Evolutionary conservation across 2,329 filamentous ascomycete species (phyloP), one percentile per base, ranked within the genome.

Genomic region (Thelonectria discophora): DNA sequence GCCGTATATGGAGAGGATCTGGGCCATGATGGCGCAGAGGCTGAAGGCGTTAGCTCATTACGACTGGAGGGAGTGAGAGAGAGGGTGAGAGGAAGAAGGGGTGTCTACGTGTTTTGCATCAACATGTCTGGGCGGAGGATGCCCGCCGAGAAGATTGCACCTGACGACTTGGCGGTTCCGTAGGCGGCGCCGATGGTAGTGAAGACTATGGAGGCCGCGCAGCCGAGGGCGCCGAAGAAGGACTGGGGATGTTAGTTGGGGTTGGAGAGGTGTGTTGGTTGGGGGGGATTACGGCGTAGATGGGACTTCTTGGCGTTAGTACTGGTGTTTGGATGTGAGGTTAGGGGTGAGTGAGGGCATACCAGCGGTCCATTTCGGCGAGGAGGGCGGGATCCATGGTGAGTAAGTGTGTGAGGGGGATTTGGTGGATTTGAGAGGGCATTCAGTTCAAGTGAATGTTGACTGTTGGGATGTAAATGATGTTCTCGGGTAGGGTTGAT

Each of bases 171-270:
- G 56, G 78, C 78, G 37, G 78, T 80, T 52, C 79, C 79, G 65
- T 81, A 81, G 51, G 78, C 74, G 53, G 79, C 79, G 52, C 79
- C 82, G 49, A 85, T 73, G 71, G 81, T 83, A 68, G 81, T 82
- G 76, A 85, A 81, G 72, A 84, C 77, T 61, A 85, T 84, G 72
- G 82, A 77, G 42, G 75, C 74, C 30, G 74, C 69, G 66, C 77
- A 79, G 54, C 78, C 78, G 63, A 80, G 72, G 46, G 77, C 77
- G 39, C 79, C 77, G 65, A 80, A 79, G 69, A 80, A 79, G 69
- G 77, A 76, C 77, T 79, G 12, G 4, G 24, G 18, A 53, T 37
- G 18, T n/a, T 7, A 55, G 58, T 47, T 55, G 24, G 8, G 5
- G 18, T 34, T 1, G 15, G 12, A 10, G 30, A 7, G 27, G n/a